Evolutionary conservation across 2,329 filamentous ascomycete species (phyloP), one percentile per base, ranked within the genome.

Genomic region (Rachicladosporium sp.): DNA sequence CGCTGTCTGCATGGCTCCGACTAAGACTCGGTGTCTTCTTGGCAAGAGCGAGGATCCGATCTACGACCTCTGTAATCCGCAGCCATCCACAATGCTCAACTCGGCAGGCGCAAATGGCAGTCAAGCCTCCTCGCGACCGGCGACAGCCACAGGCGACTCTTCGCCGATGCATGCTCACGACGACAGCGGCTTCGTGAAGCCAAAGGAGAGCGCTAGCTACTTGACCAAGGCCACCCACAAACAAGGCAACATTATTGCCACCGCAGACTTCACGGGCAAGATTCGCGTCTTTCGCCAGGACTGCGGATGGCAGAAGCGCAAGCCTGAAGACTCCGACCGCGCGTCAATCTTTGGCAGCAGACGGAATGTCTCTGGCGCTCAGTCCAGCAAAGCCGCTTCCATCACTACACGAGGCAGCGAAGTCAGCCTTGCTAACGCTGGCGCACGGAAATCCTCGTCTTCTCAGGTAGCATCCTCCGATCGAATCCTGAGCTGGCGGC

Each of bases 281-380:
- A 91, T 98, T 63, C 95, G 95, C 57, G 82, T 96, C 1, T 95
- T 95, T 56, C 76, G 91, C 12, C 89, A 96, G 60, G 91, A 98
- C 57, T 95, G 89, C 56, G 91, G 89, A 0, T 85, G 74, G 50
- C 62, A 70, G 36, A 94, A 93, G 61, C 73, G 76, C 40, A 73
- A 78, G 40, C 53, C 58, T 42, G 84, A 87, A 40, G 74, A 71
- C 30, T 89, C 81, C 80, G 86, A 94, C 49, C 77, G 80, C 0
- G 73, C 74, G 1, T 89, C 82, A 10, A 76, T 76, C 6, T 82
- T 93, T 50, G 87, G 83, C 7, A 63, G 58, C 29, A 57, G 63
- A 46, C 68, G 59, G 40, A 66, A 56, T 52, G 39, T 32, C 1
- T 35, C 21, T 35, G 31, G 35, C 10, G 27, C 40, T 7, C 31